Evolutionary conservation across 2,329 filamentous ascomycete species (phyloP).

Genomic region (Verticillium nonalfalfae): DNA sequence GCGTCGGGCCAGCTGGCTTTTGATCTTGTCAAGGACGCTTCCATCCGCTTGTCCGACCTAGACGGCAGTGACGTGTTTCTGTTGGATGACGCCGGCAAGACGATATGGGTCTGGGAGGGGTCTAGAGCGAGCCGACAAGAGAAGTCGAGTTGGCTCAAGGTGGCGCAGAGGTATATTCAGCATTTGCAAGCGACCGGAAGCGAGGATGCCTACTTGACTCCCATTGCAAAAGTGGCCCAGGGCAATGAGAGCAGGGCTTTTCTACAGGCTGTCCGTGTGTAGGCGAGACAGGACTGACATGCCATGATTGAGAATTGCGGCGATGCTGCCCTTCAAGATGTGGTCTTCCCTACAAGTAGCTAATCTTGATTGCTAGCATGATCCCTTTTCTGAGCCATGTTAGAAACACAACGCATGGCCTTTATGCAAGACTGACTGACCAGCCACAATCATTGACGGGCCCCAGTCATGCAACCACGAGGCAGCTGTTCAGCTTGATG

Average conservation of each 20-base stretch:
- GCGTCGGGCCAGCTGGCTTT: slow-evolving; percentile 51
- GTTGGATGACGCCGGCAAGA: slow-evolving; percentile 48
- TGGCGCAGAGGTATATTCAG: slow-evolving; percentile 49
- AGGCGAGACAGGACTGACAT: not conserved
- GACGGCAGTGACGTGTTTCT: slow-evolving; percentile 57
- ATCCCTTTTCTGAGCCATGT: too few species aligned
- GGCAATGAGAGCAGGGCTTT: slow-evolving; percentile 51
- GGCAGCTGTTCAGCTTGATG: too few species aligned
- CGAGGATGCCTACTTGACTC: slow-evolving; percentile 32
- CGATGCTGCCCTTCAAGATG: too few species aligned
- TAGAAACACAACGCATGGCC: too few species aligned
- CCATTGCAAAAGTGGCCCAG: slow-evolving; percentile 51
- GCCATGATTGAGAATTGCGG: too few species aligned
- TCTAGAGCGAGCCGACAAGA: slow-evolving; percentile 49
- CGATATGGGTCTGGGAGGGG: slow-evolving; percentile 64
- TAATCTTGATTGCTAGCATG: too few species aligned
- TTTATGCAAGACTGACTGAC: too few species aligned
- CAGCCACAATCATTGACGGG: too few species aligned
- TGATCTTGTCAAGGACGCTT: slow-evolving; percentile 50
- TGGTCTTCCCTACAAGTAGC: too few species aligned
- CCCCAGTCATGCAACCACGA: too few species aligned
- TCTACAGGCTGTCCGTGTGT: slow-evolving; percentile 34
- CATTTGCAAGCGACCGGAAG: slow-evolving; percentile 25
- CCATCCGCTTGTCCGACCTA: slow-evolving; percentile 40
- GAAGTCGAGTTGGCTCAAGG: slow-evolving; percentile 53